Base-by-base conservation (phyloP, 441 rosid genomes). In the Isatis lusitanica region DNA sequence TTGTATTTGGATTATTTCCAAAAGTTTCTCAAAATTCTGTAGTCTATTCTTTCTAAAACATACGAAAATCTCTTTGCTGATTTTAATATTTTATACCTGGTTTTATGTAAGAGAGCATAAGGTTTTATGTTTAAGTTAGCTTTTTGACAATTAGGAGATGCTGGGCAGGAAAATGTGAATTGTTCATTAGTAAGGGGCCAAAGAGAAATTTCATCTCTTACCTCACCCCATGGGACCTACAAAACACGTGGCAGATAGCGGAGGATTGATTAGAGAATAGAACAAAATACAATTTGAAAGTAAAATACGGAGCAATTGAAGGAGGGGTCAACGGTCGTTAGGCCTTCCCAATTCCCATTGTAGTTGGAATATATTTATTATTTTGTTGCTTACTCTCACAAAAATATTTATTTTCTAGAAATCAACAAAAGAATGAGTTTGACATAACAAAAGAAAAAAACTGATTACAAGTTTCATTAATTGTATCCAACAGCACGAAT, bases 241-340 rank as follows among this genome's bases (percentile, higher is more conserved):
- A 21, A 0, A 17, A 31, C 51, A 75, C 64, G 57, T 61, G 78
- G 63, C 63, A 2, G 24, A 35, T 42, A 40, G 6, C 9, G 11
- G 15, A 28, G 26, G 53, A 74, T 38, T 58, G 36, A 73, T 16
- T 3, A 30, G 18, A 43, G 13, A 63, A 31, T 18, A 4, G 26
- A 53, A 63, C 8, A 53, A 73, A 4, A 36, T 15, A 44, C 40
- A 35, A 33, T 11, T 65, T 36, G 66, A 66, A 66, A 47, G 50
- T 39, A 57, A 61, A 35, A 12, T 44, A 75, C 70, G 59, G 74
- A 75, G 70, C 52, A 68, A 68, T 62, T 53, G 16, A 36, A 10
- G 66, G 65, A 38, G 56, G 0, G n/a, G 70, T 75, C 79, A 75
- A 63, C 66, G 70, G 70, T 69, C 52, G 70, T 62, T 75, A 52